Percentiles rank a stretch among this genome's conserved stretches.
Evolutionary conservation across 2,329 filamentous ascomycete species (phyloP).

Genomic region (Colletotrichum sp.): DNA sequence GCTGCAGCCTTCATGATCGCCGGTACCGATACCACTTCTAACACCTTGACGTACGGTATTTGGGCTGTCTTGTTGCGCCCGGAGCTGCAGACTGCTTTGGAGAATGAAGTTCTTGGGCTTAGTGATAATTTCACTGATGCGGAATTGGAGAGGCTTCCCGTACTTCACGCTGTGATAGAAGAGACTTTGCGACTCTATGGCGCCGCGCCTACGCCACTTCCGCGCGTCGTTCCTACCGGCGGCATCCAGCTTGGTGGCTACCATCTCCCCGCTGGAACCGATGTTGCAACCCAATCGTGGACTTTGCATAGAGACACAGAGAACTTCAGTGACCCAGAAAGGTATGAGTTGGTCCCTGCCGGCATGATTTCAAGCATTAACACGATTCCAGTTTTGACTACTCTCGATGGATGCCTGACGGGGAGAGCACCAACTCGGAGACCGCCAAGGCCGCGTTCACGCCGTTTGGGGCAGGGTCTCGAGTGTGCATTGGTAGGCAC

Average conservation of each 20-base stretch:
- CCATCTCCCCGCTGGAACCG: conserved; percentile 42
- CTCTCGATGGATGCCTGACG: conserved; percentile 22
- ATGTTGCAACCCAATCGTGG: conserved; percentile 47
- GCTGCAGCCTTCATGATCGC: conserved; percentile 52
- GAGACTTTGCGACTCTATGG: conserved; percentile 50
- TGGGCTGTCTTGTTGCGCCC: conserved; percentile 41
- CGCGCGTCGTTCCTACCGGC: conserved; percentile 41
- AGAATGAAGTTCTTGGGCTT: conserved; percentile 33
- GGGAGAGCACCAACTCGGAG: not conserved
- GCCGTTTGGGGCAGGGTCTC: conserved; percentile 56
- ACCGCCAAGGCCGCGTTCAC: conserved; percentile 52
- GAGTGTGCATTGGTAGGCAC: conserved; percentile 59
- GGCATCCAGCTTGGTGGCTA: conserved; percentile 43
- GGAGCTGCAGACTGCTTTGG: conserved; percentile 32
- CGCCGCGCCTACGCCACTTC: conserved; percentile 42
- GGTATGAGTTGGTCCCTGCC: not conserved
- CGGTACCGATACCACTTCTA: conserved; percentile 57
- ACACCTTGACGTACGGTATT: conserved; percentile 52
- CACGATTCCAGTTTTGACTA: not conserved
- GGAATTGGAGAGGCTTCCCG: conserved; percentile 39
- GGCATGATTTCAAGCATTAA: not conserved
- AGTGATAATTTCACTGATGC: conserved; percentile 30
- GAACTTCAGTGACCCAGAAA: conserved; percentile 45
- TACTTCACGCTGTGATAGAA: conserved; percentile 45
- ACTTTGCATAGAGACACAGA: conserved; percentile 47